These are phyloP conservation scores for Candida odintsovae DNA, from an alignment of 805 yeast species.

Conservation along the genomic window DNA sequence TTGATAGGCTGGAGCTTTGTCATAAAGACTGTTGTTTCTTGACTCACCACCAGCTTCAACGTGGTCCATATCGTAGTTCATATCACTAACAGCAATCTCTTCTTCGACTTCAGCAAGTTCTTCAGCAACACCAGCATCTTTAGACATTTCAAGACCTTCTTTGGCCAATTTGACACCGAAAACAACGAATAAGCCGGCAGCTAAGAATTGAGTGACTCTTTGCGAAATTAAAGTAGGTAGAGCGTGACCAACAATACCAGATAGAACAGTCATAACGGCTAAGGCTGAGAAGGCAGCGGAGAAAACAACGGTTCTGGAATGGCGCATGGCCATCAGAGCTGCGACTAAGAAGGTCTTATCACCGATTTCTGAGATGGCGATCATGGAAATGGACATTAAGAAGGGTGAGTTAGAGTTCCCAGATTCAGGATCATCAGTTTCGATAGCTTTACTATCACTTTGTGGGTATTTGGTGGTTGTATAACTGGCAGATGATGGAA, in stretches of 20 bases:
- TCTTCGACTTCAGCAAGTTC: conserved; percentile 97
- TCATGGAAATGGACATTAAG: conserved; percentile 83
- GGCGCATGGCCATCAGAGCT: conserved; percentile 96
- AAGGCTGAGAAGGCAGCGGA: conserved; percentile 81
- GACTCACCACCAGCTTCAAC: conserved; percentile 42
- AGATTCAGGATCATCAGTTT: background rate
- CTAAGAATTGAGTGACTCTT: conserved; percentile 72
- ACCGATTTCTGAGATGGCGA: conserved; percentile 91
- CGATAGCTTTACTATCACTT: background rate
- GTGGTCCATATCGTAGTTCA: conserved; percentile 43
- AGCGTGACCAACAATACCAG: conserved; percentile 89
- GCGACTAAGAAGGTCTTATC: conserved; percentile 97
- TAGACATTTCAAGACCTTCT: conserved; percentile 82
- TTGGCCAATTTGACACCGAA: conserved; percentile 71
- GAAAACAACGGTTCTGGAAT: conserved; percentile 79
- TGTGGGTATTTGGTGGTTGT: background rate
- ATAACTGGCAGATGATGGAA: background rate
- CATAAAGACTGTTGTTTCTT: background rate
- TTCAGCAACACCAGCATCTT: conserved; percentile 83
- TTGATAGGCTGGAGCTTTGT: conserved; percentile 8
- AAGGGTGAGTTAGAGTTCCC: conserved; percentile 36
- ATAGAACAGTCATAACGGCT: conserved; percentile 83
- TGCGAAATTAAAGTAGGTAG: conserved; percentile 80
- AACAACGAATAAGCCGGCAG: conserved; percentile 73
- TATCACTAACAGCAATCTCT: conserved; percentile 65